Conservation (phyloP, 805 yeast genomes). For the Metschnikowia aberdeeniae region DNA sequence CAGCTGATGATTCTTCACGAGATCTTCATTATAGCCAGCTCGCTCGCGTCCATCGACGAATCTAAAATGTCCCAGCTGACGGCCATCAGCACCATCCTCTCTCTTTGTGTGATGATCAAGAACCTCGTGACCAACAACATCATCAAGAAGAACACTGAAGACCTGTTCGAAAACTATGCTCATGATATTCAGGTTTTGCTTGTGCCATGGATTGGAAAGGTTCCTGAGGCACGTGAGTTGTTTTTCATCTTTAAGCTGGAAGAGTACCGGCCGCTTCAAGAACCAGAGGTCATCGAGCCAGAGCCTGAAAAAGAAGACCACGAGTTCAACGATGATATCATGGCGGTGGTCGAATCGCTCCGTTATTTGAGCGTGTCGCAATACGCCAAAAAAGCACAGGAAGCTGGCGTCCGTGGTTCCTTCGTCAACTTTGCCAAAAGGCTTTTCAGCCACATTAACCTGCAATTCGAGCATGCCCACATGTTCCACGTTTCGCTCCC, state of each 20-base stretch:
- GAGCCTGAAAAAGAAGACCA: not conserved
- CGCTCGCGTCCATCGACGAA: slow-evolving; percentile 31
- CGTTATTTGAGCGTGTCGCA: slow-evolving; percentile 5
- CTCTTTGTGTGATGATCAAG: slow-evolving; percentile 61
- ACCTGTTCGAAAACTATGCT: slow-evolving; percentile 46
- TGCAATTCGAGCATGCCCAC: slow-evolving; percentile 6
- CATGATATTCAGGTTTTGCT: slow-evolving; percentile 58
- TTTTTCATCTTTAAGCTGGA: slow-evolving; percentile 38
- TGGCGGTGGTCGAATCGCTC: slow-evolving; percentile 7
- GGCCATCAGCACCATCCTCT: slow-evolving; percentile 37
- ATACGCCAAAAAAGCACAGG: slow-evolving; percentile 1
- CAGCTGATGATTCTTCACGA: slow-evolving; percentile 66
- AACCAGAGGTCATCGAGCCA: not conserved
- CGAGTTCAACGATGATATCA: not conserved
- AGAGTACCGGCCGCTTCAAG: slow-evolving; percentile 5
- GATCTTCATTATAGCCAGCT: slow-evolving; percentile 50
- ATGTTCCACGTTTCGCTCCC: not conserved
- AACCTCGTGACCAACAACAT: slow-evolving; percentile 45
- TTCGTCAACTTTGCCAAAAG: slow-evolving; percentile 10
- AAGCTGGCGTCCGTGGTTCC: slow-evolving; percentile 7
- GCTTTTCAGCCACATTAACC: slow-evolving; percentile 10
- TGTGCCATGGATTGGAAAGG: slow-evolving; percentile 58
- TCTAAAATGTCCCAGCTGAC: slow-evolving; percentile 8
- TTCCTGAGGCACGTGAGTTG: slow-evolving; percentile 60
- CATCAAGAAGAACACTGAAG: slow-evolving; percentile 32